Evolutionary conservation across 805 yeast species (phyloP).

Genomic region (Pichia gijzeniarum): DNA sequence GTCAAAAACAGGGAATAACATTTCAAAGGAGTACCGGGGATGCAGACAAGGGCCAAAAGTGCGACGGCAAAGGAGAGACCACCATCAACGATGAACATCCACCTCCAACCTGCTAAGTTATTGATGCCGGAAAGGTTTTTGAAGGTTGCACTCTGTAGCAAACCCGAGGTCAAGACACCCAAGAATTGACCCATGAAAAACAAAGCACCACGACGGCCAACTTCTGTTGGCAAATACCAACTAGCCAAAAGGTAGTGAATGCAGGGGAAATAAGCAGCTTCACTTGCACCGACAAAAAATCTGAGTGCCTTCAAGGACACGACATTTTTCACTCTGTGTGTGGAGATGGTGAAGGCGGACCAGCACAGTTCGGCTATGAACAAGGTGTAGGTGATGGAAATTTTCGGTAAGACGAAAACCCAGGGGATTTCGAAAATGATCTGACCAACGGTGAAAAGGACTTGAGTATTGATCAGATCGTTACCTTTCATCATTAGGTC

Average conservation of each 20-base stretch:
- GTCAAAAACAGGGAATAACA: slow-evolving; percentile 47
- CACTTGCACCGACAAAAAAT: slow-evolving; percentile 63
- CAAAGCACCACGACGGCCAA: slow-evolving; percentile 54
- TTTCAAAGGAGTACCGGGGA: slow-evolving; percentile 63
- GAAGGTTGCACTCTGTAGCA: slow-evolving; percentile 38
- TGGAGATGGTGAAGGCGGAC: slow-evolving; percentile 58
- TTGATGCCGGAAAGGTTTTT: slow-evolving; percentile 24
- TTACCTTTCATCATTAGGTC: slow-evolving; percentile 53
- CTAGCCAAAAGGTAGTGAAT: slow-evolving; percentile 53
- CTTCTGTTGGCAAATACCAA: slow-evolving; percentile 51
- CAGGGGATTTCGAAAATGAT: slow-evolving; percentile 59
- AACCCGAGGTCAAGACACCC: slow-evolving; percentile 52
- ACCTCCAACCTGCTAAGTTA: slow-evolving; percentile 44
- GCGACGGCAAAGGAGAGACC: slow-evolving; percentile 26
- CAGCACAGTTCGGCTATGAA: slow-evolving; percentile 58
- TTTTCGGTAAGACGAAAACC: slow-evolving; percentile 48
- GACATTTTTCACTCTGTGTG: slow-evolving; percentile 44
- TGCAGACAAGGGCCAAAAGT: slow-evolving; percentile 23
- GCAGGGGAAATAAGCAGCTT: slow-evolving; percentile 62
- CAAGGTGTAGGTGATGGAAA: slow-evolving; percentile 47
- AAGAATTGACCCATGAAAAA: slow-evolving; percentile 60
- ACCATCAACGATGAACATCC: slow-evolving; percentile 51
- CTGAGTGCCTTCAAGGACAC: slow-evolving; percentile 53
- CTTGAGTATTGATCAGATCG: slow-evolving; percentile 55
- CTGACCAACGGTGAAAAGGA: slow-evolving; percentile 52